Percentiles rank a stretch among this genome's conserved stretches.
Conservation (phyloP, 1,284 basidiomycete species). For the Moesziomyces sp. region DNA sequence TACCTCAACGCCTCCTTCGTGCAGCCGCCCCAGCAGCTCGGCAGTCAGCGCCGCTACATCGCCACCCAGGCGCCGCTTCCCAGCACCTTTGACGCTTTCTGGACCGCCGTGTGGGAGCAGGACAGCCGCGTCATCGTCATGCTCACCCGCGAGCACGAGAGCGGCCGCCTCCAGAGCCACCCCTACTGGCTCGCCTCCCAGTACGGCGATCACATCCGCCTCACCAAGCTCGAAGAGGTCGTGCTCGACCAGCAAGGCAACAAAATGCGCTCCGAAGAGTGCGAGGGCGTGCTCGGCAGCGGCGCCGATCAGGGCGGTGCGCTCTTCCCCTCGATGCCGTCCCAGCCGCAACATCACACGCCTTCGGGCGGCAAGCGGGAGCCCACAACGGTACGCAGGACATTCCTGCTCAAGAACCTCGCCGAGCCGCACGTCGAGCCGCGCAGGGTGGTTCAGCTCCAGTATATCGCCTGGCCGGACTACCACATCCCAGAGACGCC, state of each 20-base stretch:
- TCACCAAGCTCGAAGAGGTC: constrained; percentile 53
- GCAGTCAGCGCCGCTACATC: constrained; percentile 77
- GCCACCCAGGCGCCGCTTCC: constrained; percentile 95
- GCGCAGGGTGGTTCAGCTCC: constrained; percentile 55
- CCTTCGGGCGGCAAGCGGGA: constrained; percentile 4
- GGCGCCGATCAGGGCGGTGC: constrained; percentile 26
- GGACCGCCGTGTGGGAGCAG: constrained; percentile 77
- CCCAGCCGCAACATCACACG: constrained; percentile 11
- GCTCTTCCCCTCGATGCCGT: constrained; percentile 46
- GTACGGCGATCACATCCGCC: constrained; percentile 74
- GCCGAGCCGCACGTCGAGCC: constrained; percentile 23
- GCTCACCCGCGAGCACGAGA: constrained; percentile 92
- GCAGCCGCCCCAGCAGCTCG: constrained; percentile 51
- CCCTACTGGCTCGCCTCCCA: constrained; percentile 83
- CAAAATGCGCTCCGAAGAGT: constrained; percentile 31
- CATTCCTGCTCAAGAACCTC: constrained; percentile 40
- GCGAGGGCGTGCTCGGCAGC: constrained; percentile 12
- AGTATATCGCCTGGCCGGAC: constrained; percentile 66
- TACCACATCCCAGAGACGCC: constrained; percentile 63
- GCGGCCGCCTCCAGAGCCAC: constrained; percentile 87
- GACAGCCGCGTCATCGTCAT: constrained; percentile 73
- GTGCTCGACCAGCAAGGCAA: constrained; percentile 40
- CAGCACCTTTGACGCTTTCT: constrained; percentile 90
- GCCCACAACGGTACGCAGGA: constrained; percentile 52
- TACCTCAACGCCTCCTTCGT: constrained; percentile 65